A percentile compares a stretch with the other conserved stretches of the same genome.
These are phyloP conservation scores for Capronia coronata DNA, from an alignment of 2,329 filamentous ascomycete species.

Conservation along the genomic window DNA sequence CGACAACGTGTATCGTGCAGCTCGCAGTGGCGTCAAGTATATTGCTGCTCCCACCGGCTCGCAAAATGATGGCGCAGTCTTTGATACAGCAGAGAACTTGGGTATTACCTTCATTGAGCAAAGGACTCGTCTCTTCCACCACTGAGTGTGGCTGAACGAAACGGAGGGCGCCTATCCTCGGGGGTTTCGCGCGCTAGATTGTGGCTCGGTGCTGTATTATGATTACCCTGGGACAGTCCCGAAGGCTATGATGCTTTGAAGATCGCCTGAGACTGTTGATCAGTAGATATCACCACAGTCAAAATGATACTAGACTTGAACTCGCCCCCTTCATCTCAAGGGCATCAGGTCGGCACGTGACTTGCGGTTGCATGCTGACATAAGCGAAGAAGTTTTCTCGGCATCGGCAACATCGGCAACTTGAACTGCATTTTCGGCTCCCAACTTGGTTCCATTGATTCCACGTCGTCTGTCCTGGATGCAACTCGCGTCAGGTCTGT, in stretches of 20 bases:
- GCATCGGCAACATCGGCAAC: neutral
- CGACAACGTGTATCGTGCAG: constrained; percentile 92
- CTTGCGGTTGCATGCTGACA: neutral
- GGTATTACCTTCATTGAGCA: constrained; percentile 95
- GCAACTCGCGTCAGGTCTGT: neutral
- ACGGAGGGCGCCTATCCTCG: too few relatives aligned
- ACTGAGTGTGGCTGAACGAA: constrained; percentile 54
- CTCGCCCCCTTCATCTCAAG: neutral
- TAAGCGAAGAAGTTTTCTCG: neutral
- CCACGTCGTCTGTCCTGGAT: neutral
- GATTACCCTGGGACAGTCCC: too few relatives aligned
- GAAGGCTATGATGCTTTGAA: too few relatives aligned
- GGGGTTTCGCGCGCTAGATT: too few relatives aligned
- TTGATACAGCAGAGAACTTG: constrained; percentile 84
- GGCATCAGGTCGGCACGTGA: neutral
- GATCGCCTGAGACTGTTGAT: neutral
- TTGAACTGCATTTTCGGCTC: too few relatives aligned
- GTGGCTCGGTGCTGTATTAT: too few relatives aligned
- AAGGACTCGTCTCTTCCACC: constrained; percentile 88
- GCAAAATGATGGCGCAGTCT: constrained; percentile 44
- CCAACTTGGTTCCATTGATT: too few relatives aligned
- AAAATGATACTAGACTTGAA: neutral
- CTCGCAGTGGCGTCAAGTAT: constrained; percentile 86
- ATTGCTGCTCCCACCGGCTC: constrained; percentile 85
- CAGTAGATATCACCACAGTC: neutral